Evolutionary conservation across 1,139 yeast species (phyloP).

Genomic region (Zygoascus sp.): DNA sequence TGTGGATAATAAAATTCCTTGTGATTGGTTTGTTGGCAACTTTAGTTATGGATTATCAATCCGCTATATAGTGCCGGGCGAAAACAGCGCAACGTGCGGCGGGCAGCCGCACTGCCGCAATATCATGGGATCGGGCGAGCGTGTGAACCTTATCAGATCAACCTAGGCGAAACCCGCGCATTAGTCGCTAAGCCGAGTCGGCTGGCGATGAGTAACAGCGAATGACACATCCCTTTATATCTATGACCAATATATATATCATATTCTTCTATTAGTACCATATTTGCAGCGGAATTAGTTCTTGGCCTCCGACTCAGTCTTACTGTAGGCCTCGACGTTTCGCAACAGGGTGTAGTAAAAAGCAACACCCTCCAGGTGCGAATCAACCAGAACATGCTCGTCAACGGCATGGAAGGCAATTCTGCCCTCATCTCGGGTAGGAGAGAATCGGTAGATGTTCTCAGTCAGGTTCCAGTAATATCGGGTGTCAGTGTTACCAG

Average conservation of each 20-base stretch:
- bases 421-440: slow-evolving; percentile 27
- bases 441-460: slow-evolving; percentile 65
- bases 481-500: slow-evolving; percentile 83
- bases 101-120: neutral
- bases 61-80: neutral
- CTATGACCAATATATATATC: too few species aligned
- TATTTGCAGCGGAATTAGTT: too few species aligned
- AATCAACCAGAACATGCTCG: slow-evolving; percentile 49
- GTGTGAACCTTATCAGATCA: too few species aligned
- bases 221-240: too few species aligned
- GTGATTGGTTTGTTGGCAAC: neutral
- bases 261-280: too few species aligned
- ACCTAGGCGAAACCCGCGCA: too few species aligned
- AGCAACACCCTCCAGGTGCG: slow-evolving; percentile 55
- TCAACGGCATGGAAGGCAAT: slow-evolving; percentile 51
- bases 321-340: slow-evolving; percentile 13
- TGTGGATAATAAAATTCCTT: slow-evolving; percentile 3
- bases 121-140: neutral
- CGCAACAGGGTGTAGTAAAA: slow-evolving; percentile 48
- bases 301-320: neutral
- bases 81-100: neutral
- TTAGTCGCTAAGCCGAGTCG: too few species aligned
- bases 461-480: slow-evolving; percentile 71
- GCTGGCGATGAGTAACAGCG: too few species aligned
- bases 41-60: neutral